A percentile compares a stretch with the other conserved stretches of the same genome.
phyloP scores from a whole-genome alignment of 2,329 filamentous ascomycete genomes.

The Dactylellina cionopaga region DNA sequence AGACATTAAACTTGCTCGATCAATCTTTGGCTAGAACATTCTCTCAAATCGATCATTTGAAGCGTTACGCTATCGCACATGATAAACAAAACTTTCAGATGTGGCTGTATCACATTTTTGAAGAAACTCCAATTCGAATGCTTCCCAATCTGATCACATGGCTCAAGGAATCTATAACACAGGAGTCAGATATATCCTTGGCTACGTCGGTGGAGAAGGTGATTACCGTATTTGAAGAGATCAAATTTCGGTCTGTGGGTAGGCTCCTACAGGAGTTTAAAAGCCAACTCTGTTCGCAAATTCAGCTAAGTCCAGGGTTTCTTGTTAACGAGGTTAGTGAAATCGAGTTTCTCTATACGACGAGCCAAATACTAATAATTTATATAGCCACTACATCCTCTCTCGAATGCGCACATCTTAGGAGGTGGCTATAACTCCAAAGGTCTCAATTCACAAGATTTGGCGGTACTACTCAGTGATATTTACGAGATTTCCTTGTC shows the following conservation, averaged over 20 bases:
- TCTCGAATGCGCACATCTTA: conserved; percentile 36
- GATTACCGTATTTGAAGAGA: conserved; percentile 19
- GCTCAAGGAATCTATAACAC: background rate
- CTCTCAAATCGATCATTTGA: conserved; percentile 23
- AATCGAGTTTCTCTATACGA: too few species aligned
- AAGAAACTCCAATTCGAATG: conserved; percentile 9
- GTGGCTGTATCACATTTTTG: conserved; percentile 40
- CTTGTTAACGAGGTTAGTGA: conserved; percentile 25
- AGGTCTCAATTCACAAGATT: background rate
- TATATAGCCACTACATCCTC: conserved; percentile 23
- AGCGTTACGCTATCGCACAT: conserved; percentile 2
- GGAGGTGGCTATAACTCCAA: background rate
- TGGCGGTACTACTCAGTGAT: conserved; percentile 19
- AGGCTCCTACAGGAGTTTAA: conserved; percentile 22
- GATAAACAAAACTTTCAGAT: conserved; percentile 12
- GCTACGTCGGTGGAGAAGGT: background rate
- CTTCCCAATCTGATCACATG: background rate
- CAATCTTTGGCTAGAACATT: conserved; percentile 31
- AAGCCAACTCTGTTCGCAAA: background rate
- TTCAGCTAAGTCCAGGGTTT: conserved; percentile 10
- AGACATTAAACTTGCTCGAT: conserved; percentile 32
- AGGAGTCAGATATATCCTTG: background rate
- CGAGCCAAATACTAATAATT: background rate
- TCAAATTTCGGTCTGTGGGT: conserved; percentile 1
- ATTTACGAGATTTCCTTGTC: conserved; percentile 20